Evolutionary conservation across 768 basidiomycete species (phyloP).

Genomic region (Mrakia hoshinonis): DNA sequence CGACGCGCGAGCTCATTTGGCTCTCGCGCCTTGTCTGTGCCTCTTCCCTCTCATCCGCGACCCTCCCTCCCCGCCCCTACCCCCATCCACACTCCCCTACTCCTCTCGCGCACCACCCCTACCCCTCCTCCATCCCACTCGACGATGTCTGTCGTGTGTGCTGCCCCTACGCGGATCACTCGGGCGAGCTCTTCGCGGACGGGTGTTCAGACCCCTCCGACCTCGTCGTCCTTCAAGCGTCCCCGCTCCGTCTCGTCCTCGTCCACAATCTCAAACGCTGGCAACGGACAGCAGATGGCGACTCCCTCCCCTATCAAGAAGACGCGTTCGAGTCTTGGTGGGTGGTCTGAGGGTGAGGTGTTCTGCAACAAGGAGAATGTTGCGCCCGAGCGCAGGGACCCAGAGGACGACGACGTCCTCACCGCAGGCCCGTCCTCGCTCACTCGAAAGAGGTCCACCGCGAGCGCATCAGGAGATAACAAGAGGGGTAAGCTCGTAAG

Average conservation of each 20-base stretch:
- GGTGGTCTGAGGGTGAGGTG: background rate
- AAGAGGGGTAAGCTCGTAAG: background rate
- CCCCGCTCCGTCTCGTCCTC: background rate
- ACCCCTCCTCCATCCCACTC: background rate
- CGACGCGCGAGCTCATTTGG: too few species aligned
- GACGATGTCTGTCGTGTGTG: background rate
- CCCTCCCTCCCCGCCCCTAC: background rate
- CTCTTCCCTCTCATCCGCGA: too few species aligned
- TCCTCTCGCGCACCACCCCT: background rate
- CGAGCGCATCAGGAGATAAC: background rate
- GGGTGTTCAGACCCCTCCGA: background rate
- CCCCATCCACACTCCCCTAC: background rate
- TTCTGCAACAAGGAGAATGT: constrained; percentile 11
- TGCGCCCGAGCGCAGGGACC: constrained; percentile 3
- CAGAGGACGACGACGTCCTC: background rate
- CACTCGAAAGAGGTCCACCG: background rate
- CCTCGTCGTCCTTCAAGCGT: constrained; percentile 7
- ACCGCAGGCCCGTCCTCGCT: background rate
- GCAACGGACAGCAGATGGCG: background rate
- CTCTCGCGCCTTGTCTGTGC: too few species aligned
- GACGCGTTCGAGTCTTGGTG: background rate
- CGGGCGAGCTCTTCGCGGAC: background rate
- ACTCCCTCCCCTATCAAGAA: constrained; percentile 8
- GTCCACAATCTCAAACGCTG: background rate
- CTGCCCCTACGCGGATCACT: constrained; percentile 1